Evolutionary conservation across 805 yeast species (phyloP), one percentile per base, ranked within the genome.

Genomic region (Monosporozyma solicola): DNA sequence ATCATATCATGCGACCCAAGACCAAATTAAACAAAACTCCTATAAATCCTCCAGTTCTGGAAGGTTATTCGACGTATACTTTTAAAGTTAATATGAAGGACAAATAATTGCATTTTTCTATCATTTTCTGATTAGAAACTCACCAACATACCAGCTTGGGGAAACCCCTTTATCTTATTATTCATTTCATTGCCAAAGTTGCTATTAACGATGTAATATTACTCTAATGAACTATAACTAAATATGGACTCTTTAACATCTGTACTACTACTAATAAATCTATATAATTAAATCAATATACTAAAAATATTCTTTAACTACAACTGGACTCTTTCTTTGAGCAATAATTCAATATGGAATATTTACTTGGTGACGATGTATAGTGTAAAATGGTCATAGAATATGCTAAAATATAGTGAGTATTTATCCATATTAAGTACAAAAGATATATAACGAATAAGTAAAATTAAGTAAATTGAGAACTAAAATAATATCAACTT

Each of bases 61-160:
- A 44, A 11, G 57, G 59, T 16, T 60, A 55, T 41, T 56, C 63
- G 8, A 61, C 63, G 7, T 61, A 57, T 33, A 59, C 61, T 7
- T 62, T 63, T 51, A 62, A 57, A 49, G 61, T 63, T 16, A 56
- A 58, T 20, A 49, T 57, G 47, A 57, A 58, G 44, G 57, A 55
- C 24, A 46, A 37, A 41, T 41, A 27, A 41, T 41, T 7, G 7
- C n/a, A 13, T 4, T 15, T 5, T 15, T 35, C 15, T 15, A 5
- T 15, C 5, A 8, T 13, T 16, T 41, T 22, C 20, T n/a, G 45
- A 41, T 3, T 22, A 32, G 37, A 47, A 39, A 16, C 15, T 15
- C n/a, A 31, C 22, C 10, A 22, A 11, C 29, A 27, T 27, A 27
- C 29, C 29, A 27, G 29, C 29, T 27, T 5, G 29, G 29, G 29